Conservation (phyloP, 257 asterid species). For the Handroanthus guayacan region DNA sequence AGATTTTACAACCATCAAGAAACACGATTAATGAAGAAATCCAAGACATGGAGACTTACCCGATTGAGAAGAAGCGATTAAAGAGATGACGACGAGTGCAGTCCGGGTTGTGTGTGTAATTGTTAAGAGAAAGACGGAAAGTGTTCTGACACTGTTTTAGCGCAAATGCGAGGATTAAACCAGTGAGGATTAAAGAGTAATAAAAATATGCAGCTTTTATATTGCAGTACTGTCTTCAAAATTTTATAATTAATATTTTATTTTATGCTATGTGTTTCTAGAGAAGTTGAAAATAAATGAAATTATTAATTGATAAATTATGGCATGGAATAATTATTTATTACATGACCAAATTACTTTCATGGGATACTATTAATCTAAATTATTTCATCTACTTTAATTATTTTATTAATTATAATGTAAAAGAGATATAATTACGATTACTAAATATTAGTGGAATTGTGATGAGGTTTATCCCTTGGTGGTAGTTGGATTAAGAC, state of each 20-base stretch:
- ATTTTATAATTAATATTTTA: too few species aligned
- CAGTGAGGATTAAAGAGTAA: slow-evolving; percentile 3
- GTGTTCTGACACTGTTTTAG: slow-evolving; percentile 25
- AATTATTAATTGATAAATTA: too few species aligned
- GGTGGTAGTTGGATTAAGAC: background rate
- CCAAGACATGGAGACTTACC: slow-evolving; percentile 29
- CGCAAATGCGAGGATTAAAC: slow-evolving; percentile 24
- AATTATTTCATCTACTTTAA: too few species aligned
- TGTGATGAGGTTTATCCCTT: background rate
- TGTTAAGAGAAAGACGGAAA: background rate
- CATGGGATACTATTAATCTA: too few species aligned
- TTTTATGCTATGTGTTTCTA: too few species aligned
- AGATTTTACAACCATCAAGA: slow-evolving; percentile 11
- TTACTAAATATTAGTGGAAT: background rate
- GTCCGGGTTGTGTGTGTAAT: slow-evolving; percentile 23
- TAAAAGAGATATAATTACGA: too few species aligned
- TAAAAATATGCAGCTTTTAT: slow-evolving; percentile 16
- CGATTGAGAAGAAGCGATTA: background rate
- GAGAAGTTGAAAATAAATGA: too few species aligned
- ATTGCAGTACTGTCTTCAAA: too few species aligned
- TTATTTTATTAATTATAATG: too few species aligned
- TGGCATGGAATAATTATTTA: too few species aligned
- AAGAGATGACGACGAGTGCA: background rate
- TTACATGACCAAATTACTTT: too few species aligned
- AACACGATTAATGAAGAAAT: slow-evolving; percentile 1